phyloP scores from a whole-genome alignment of 164 flowering plant genomes.

The Vitis cinerea region DNA sequence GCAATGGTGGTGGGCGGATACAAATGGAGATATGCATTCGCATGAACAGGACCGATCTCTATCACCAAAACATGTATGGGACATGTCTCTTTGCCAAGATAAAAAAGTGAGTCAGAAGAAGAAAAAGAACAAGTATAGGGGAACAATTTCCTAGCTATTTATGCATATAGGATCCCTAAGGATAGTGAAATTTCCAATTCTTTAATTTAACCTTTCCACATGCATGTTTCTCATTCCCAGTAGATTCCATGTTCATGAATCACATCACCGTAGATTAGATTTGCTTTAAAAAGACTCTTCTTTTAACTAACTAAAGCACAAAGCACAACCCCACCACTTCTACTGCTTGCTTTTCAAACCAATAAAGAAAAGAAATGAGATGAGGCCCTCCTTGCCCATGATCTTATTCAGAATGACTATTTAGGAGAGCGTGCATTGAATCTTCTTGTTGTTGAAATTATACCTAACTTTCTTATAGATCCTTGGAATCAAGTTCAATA shows the following conservation, averaged over 20 bases:
- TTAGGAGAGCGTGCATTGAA: conserved; percentile 25
- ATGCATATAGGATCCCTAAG: background rate
- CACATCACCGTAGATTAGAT: conserved; percentile 12
- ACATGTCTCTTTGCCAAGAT: conserved; percentile 24
- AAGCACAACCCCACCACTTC: conserved; percentile 20
- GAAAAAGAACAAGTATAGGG: conserved; percentile 10
- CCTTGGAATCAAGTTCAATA: conserved; percentile 20
- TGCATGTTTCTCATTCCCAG: background rate
- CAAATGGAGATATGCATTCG: too few species aligned
- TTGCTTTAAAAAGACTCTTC: conserved; percentile 12
- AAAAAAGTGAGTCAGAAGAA: background rate
- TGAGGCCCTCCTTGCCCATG: conserved; percentile 14
- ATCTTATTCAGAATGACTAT: conserved; percentile 3
- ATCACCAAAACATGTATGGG: conserved; percentile 28
- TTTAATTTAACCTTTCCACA: background rate
- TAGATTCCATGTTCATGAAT: conserved; percentile 5
- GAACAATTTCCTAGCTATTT: conserved; percentile 5
- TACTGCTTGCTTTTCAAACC: conserved; percentile 1
- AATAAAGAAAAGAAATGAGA: background rate
- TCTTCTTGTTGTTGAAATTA: conserved; percentile 22
- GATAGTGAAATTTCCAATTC: background rate
- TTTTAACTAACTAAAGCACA: conserved; percentile 23
- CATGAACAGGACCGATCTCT: conserved; percentile 9
- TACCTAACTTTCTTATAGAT: conserved; percentile 24
- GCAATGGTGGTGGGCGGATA: background rate